Conservation (phyloP, 2,329 filamentous ascomycete genomes). For the Aureobasidium sp. region DNA sequence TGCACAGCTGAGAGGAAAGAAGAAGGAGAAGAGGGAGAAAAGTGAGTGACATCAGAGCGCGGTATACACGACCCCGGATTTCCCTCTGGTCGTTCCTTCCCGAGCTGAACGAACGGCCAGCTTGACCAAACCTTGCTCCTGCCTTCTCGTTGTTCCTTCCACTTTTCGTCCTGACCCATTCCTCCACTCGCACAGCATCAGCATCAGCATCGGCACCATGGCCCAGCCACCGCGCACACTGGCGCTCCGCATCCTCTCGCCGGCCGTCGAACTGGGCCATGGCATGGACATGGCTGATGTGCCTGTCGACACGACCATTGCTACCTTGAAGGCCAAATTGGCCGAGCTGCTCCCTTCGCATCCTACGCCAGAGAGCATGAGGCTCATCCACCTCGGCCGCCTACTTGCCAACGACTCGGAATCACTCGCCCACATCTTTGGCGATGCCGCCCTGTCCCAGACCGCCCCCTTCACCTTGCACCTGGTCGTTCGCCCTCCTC, state of each 20-base stretch:
- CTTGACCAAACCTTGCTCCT: background rate
- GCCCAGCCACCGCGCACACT: constrained; percentile 1
- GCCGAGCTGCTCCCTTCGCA: constrained; percentile 41
- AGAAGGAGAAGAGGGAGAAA: constrained; percentile 1
- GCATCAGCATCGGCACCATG: background rate
- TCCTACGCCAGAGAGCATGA: constrained; percentile 43
- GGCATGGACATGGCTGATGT: constrained; percentile 19
- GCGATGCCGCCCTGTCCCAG: constrained; percentile 42
- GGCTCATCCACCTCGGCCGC: constrained; percentile 53
- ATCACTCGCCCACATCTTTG: constrained; percentile 45
- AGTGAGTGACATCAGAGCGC: background rate
- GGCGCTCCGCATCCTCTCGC: constrained; percentile 18
- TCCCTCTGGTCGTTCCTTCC: constrained; percentile 1
- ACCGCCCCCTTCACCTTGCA: constrained; percentile 31
- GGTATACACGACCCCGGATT: background rate
- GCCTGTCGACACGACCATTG: constrained; percentile 38
- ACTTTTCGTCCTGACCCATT: background rate
- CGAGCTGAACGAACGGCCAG: constrained; percentile 3
- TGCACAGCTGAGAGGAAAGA: background rate
- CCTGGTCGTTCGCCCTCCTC: constrained; percentile 22
- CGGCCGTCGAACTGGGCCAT: constrained; percentile 8
- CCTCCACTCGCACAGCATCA: background rate
- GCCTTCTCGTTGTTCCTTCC: no score
- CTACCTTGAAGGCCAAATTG: constrained; percentile 47
- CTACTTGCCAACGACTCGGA: constrained; percentile 44